These are phyloP conservation scores for Mrakia hoshinonis DNA, from an alignment of 768 basidiomycete genomes.

Conservation along the genomic window DNA sequence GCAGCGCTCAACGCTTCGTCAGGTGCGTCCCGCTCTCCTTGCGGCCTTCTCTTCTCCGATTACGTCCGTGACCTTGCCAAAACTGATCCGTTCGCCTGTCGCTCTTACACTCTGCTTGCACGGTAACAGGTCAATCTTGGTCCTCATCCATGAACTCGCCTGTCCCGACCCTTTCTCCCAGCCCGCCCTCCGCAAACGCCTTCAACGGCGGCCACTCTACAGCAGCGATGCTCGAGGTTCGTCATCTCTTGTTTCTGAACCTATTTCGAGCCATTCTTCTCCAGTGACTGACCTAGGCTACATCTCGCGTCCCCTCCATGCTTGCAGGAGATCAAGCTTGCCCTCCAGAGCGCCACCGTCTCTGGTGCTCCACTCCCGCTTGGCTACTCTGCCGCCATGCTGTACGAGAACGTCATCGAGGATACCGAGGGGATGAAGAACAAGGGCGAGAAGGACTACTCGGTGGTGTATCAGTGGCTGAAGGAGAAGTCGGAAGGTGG, in stretches of 20 bases:
- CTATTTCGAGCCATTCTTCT: background rate
- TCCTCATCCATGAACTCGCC: conserved; percentile 16
- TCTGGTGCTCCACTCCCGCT: conserved; percentile 5
- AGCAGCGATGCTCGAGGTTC: background rate
- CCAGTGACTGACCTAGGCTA: background rate
- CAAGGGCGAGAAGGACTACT: conserved; percentile 14
- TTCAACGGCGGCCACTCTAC: conserved; percentile 2
- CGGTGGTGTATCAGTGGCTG: conserved; percentile 19
- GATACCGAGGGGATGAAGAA: background rate
- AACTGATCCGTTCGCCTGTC: too few relatives aligned
- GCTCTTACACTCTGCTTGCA: too few relatives aligned
- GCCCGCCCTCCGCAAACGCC: background rate
- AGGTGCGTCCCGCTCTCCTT: background rate
- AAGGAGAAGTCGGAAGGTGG: conserved; percentile 11
- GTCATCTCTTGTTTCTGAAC: background rate
- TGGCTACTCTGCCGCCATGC: conserved; percentile 14
- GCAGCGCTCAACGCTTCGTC: background rate
- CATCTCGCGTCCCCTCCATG: background rate
- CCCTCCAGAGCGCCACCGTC: conserved; percentile 9
- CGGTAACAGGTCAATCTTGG: conserved; percentile 19
- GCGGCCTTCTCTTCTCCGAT: background rate
- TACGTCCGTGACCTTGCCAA: background rate
- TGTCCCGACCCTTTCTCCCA: background rate
- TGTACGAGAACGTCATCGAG: conserved; percentile 22
- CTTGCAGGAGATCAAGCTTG: conserved; percentile 7